phyloP scores from a whole-genome alignment of 2,329 filamentous ascomycete genomes.

The Kalaharituber pfeilii region DNA sequence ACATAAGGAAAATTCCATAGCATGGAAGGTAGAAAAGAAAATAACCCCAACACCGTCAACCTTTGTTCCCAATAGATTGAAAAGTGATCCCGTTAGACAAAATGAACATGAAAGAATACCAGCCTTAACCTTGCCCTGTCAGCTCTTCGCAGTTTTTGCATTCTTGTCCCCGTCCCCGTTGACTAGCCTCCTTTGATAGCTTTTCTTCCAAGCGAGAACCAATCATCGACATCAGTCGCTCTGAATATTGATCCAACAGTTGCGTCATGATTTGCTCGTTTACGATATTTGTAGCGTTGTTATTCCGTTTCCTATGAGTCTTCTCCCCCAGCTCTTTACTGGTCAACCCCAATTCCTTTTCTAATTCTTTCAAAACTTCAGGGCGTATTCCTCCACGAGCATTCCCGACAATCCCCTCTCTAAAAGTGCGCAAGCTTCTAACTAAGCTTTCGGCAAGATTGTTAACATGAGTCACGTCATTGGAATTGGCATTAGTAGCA shows the following conservation, averaged over 20 bases:
- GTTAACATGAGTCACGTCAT: constrained; percentile 28
- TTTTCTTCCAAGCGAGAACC: constrained; percentile 50
- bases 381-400: constrained; percentile 26
- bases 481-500: constrained; percentile 1
- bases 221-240: constrained; percentile 50
- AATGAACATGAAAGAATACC: constrained; percentile 1
- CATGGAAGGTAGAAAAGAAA: not conserved
- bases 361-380: constrained; percentile 43
- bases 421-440: constrained; percentile 43
- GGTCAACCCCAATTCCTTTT: constrained; percentile 47
- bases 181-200: constrained; percentile 23
- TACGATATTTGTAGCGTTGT: constrained; percentile 15
- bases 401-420: constrained; percentile 33
- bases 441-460: constrained; percentile 37
- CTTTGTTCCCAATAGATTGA: not conserved
- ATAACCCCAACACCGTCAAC: not conserved
- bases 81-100: not conserved
- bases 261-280: constrained; percentile 38
- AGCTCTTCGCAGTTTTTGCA: constrained; percentile 6
- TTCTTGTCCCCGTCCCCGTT: constrained; percentile 11
- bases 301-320: constrained; percentile 10
- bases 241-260: constrained; percentile 57
- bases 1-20: not conserved
- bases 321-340: constrained; percentile 38
- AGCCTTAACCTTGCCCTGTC: constrained; percentile 12